phyloP scores from a whole-genome alignment of 2,329 filamentous ascomycete genomes.

The Pseudocercospora crystallina region DNA sequence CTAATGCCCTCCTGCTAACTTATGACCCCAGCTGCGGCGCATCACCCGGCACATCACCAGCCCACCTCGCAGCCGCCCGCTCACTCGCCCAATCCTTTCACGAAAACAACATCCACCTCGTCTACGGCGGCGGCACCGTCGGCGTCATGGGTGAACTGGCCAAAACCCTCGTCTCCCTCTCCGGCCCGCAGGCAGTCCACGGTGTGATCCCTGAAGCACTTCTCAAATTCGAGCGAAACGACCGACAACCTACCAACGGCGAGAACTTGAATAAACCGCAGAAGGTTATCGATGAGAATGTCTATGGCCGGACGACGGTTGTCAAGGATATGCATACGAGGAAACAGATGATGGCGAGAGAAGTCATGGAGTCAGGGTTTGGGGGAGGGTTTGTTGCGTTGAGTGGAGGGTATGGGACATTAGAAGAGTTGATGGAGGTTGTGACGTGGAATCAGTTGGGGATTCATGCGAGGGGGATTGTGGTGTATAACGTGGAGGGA shows the following conservation, averaged over 20 bases:
- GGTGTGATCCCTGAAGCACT: constrained; percentile 90
- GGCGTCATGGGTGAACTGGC: constrained; percentile 96
- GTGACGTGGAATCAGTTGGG: constrained; percentile 93
- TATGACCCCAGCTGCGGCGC: constrained; percentile 69
- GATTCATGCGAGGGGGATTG: constrained; percentile 78
- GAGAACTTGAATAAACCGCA: constrained; percentile 42
- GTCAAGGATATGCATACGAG: constrained; percentile 95
- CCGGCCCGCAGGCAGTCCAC: constrained; percentile 79
- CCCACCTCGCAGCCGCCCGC: constrained; percentile 76
- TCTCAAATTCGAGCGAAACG: constrained; percentile 45
- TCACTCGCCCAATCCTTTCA: constrained; percentile 73
- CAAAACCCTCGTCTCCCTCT: constrained; percentile 77
- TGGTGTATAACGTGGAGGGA: constrained; percentile 81
- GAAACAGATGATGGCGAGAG: constrained; percentile 88
- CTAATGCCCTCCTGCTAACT: constrained; percentile 3
- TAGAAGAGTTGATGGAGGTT: constrained; percentile 92
- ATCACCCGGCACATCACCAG: constrained; percentile 67
- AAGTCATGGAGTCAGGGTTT: constrained; percentile 76
- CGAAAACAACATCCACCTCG: constrained; percentile 73
- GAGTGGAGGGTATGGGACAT: constrained; percentile 85
- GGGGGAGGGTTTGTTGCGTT: constrained; percentile 89
- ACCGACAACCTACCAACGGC: constrained; percentile 4
- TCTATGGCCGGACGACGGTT: constrained; percentile 82
- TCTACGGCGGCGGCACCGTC: constrained; percentile 92
- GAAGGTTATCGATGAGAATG: constrained; percentile 59